These are phyloP conservation scores for Prunella vulgaris DNA, from an alignment of 257 asterid species.

Conservation along the genomic window DNA sequence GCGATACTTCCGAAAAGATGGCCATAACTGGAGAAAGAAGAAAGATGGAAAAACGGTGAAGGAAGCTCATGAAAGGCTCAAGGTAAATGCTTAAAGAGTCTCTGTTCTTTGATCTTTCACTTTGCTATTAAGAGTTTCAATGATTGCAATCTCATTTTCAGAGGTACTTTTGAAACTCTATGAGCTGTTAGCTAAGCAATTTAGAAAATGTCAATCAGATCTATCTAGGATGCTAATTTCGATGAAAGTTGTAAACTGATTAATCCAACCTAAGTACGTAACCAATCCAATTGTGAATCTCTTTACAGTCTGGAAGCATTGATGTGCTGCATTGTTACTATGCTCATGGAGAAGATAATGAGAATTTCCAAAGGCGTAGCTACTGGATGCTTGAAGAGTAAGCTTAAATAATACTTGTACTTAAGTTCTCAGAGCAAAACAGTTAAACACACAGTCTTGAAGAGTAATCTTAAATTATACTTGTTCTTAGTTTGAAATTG, in stretches of 20 bases:
- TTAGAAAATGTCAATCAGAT: neutral
- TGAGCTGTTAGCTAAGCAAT: neutral
- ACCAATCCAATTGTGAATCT: conserved; percentile 19
- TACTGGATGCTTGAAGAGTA: conserved; percentile 99
- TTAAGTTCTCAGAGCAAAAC: neutral
- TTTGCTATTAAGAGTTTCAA: conserved; percentile 4
- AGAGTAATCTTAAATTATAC: neutral
- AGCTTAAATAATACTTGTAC: conserved; percentile 25
- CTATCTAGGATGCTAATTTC: conserved; percentile 3
- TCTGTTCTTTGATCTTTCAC: conserved; percentile 16
- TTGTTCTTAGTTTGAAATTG: neutral
- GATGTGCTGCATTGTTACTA: conserved; percentile 95
- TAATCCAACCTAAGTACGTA: conserved; percentile 7
- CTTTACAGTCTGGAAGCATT: conserved; percentile 74
- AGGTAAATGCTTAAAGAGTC: conserved; percentile 39
- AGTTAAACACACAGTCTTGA: neutral
- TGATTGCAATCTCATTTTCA: conserved; percentile 1
- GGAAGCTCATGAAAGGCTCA: conserved; percentile 96
- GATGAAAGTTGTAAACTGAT: conserved; percentile 25
- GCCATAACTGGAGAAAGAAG: conserved; percentile 96
- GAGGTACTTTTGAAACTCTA: conserved; percentile 4
- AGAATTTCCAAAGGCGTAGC: conserved; percentile 90
- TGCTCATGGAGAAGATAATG: conserved; percentile 89
- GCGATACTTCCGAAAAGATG: conserved; percentile 85
- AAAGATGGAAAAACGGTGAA: conserved; percentile 91